Evolutionary conservation across 2,329 filamentous ascomycete genomes (phyloP).

Genomic region (Lasiodiplodia theobromae): DNA sequence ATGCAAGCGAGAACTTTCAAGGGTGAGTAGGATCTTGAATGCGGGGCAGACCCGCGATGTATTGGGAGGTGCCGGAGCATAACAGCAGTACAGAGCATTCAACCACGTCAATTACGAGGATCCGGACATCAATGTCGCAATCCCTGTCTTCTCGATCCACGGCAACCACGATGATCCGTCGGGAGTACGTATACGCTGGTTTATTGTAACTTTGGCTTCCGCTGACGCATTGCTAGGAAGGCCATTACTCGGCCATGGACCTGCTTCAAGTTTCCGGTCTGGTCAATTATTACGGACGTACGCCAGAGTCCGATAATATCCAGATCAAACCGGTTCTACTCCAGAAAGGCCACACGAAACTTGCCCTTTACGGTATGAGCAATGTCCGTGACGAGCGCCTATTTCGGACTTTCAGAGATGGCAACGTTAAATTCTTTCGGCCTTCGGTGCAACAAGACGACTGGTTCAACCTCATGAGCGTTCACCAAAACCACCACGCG

Average conservation of each 20-base stretch:
- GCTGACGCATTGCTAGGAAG: constrained; percentile 61
- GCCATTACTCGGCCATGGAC: constrained; percentile 89
- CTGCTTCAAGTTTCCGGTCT: constrained; percentile 89
- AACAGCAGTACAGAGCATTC: constrained; percentile 64
- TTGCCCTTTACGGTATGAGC: constrained; percentile 92
- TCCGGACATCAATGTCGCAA: constrained; percentile 93
- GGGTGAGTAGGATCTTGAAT: constrained; percentile 52
- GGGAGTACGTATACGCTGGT: constrained; percentile 56
- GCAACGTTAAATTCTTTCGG: constrained; percentile 91
- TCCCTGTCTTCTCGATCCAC: constrained; percentile 97
- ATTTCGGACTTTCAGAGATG: constrained; percentile 90
- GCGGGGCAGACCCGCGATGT: not conserved
- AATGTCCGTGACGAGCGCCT: constrained; percentile 96
- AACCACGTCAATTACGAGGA: constrained; percentile 98
- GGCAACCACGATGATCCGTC: constrained; percentile 98
- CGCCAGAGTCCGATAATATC: constrained; percentile 92
- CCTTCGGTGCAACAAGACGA: constrained; percentile 80
- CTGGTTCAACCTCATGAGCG: constrained; percentile 95
- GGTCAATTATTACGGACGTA: constrained; percentile 94
- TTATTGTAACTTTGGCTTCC: not conserved
- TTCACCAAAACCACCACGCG: constrained; percentile 95
- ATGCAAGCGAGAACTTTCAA: constrained; percentile 89
- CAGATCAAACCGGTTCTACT: constrained; percentile 88
- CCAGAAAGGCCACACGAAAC: constrained; percentile 91
- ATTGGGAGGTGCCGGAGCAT: not conserved